Evolutionary conservation across 2,329 filamentous ascomycete genomes (phyloP), one percentile per base, ranked within the genome.

Genomic region (Dothideomycetes sp.): DNA sequence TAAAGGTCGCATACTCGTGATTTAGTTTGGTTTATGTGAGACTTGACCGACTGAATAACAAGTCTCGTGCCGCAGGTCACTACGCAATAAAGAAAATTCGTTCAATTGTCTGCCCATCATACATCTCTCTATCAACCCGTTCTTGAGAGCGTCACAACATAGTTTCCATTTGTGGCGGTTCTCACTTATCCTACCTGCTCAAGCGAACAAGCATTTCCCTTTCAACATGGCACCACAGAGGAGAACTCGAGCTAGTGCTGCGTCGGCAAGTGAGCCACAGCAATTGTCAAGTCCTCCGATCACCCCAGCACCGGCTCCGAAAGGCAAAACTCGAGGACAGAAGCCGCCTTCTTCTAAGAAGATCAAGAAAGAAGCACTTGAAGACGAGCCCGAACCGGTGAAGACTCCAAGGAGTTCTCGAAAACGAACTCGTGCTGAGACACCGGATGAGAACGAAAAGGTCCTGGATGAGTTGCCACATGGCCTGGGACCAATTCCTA

Each of bases 391-490:
- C 4, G 22, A 31, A 5, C 19, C 30, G 15, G 5, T 12, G 3
- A 18, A 15, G 8, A 47, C 46, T 29, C 46, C 48, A 29, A 44
- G 41, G 10, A 47, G 42, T 34, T 49, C 47, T 17, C 56, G 56
- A 11, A 69, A 68, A 46, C 57, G 64, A 15, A 47, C 52, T 3
- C 56, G 58, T 40, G 55, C 53, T 38, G 37, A 52, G 19, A 43
- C 54, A 30, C 29, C 17, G 33, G 36, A 22, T 12, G 14, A 30
- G 8, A 22, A 16, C 34, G 12, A 45, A 30, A 40, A 55, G 46
- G 57, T 65, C 18, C 45, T 60, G 39, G 60, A 73, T 43, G 66
- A 73, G 36, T 56, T 77, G 29, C 73, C 73, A 12, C 73, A 77
- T 53, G 75, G 73, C 36, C 56, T 77, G n/a, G 72, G 70, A 4